Evolutionary conservation across 495 filamentous ascomycete genomes (phyloP).

Genomic region (Penicillium macrosclerotiorum): DNA sequence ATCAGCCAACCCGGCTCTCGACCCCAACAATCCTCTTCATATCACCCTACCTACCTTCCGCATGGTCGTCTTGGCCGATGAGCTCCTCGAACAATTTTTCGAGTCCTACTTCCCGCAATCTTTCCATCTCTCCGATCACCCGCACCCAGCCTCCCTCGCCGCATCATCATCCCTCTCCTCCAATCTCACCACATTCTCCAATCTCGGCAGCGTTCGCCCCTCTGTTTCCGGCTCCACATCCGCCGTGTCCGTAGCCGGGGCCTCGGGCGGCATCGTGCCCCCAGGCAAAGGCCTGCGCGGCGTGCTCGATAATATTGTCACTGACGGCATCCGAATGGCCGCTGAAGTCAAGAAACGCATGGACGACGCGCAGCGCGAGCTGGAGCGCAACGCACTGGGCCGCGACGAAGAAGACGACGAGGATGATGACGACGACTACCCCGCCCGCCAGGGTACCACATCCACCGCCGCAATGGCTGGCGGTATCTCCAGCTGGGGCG

Average conservation of each 20-base stretch:
- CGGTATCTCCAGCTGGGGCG: slow-evolving; percentile 46
- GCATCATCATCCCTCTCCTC: slow-evolving; percentile 66
- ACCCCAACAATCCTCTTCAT: slow-evolving; percentile 87
- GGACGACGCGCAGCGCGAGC: slow-evolving; percentile 85
- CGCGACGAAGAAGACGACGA: slow-evolving; percentile 77
- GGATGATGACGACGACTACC: slow-evolving; percentile 62
- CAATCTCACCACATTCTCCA: slow-evolving; percentile 78
- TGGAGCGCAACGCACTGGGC: slow-evolving; percentile 73
- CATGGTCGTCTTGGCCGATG: slow-evolving; percentile 96
- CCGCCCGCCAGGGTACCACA: slow-evolving; percentile 20
- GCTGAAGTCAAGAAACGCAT: slow-evolving; percentile 85
- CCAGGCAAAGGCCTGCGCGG: slow-evolving; percentile 78
- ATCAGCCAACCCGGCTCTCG: slow-evolving; percentile 80
- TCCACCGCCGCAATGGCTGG: slow-evolving; percentile 33
- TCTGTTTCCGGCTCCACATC: slow-evolving; percentile 35
- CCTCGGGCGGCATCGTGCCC: slow-evolving; percentile 53
- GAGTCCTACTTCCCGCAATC: slow-evolving; percentile 74
- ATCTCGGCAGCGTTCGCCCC: slow-evolving; percentile 54
- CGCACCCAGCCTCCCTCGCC: slow-evolving; percentile 36
- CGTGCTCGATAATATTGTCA: slow-evolving; percentile 94
- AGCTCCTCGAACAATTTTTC: slow-evolving; percentile 93
- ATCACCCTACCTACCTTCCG: slow-evolving; percentile 98
- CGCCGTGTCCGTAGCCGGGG: slow-evolving; percentile 41
- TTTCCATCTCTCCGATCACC: slow-evolving; percentile 60
- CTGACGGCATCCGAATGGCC: slow-evolving; percentile 92